Conservation (phyloP, 306 rosid genomes). For the Fragaria vesca region DNA sequence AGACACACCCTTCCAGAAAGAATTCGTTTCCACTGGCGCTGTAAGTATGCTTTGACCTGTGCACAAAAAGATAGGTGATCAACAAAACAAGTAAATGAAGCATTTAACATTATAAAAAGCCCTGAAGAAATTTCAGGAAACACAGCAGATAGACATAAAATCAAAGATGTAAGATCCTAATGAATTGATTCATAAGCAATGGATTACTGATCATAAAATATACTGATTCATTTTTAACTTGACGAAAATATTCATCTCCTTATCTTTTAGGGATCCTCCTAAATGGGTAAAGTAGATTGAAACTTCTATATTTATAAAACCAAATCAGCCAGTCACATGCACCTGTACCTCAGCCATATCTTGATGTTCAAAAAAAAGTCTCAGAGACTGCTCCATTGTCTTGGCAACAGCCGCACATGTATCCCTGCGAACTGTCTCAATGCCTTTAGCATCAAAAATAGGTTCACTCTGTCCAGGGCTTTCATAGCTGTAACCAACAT, state of each 20-base stretch:
- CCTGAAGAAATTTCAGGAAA: neutral
- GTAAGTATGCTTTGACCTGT: slow-evolving; percentile 73
- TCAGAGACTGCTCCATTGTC: slow-evolving; percentile 82
- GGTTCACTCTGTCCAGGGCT: slow-evolving; percentile 68
- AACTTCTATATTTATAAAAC: neutral
- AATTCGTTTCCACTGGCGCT: slow-evolving; percentile 88
- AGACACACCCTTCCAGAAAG: slow-evolving; percentile 72
- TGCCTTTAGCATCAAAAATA: slow-evolving; percentile 92
- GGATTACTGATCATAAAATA: neutral
- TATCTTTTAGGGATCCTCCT: neutral
- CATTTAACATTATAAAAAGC: neutral
- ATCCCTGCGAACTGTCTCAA: slow-evolving; percentile 96
- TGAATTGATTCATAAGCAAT: neutral
- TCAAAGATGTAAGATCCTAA: neutral
- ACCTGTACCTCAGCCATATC: slow-evolving; percentile 58
- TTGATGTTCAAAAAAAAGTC: slow-evolving; percentile 77
- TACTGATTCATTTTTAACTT: neutral
- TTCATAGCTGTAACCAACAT: slow-evolving; percentile 96
- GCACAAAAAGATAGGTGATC: slow-evolving; percentile 10
- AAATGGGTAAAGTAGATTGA: neutral
- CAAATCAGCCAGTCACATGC: slow-evolving; percentile 18
- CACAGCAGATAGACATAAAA: neutral
- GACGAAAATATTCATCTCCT: neutral
- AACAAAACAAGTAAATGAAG: slow-evolving; percentile 19
- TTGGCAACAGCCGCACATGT: slow-evolving; percentile 90